Percentiles rank a stretch among this genome's conserved stretches.
Evolutionary conservation across 805 yeast genomes (phyloP).

Genomic region (Zygotorulaspora florentina): DNA sequence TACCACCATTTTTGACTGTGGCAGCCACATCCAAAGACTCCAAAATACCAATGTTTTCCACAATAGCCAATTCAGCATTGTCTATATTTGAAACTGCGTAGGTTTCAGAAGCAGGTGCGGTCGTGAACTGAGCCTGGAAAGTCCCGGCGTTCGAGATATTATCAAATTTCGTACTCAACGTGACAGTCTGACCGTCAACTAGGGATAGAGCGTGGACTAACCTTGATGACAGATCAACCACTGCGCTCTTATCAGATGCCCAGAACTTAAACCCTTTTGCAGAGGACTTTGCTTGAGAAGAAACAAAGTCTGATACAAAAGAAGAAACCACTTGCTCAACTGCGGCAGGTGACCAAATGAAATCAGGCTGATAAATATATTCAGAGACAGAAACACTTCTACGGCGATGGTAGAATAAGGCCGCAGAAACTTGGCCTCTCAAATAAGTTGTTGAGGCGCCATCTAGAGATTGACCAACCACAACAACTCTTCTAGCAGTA

Average conservation of each 20-base stretch:
- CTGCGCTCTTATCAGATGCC: conserved; percentile 61
- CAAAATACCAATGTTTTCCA: conserved; percentile 57
- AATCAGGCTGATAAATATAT: conserved; percentile 47
- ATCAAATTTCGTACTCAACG: conserved; percentile 65
- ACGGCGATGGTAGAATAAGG: conserved; percentile 49
- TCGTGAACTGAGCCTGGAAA: conserved; percentile 61
- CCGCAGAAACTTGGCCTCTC: conserved; percentile 68
- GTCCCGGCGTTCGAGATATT: conserved; percentile 69
- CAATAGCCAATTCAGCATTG: conserved; percentile 58
- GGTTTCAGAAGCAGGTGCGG: conserved; percentile 27
- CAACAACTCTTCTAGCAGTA: conserved; percentile 56
- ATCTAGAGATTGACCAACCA: conserved; percentile 54
- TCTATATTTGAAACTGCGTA: conserved; percentile 39
- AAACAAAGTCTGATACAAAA: conserved; percentile 29
- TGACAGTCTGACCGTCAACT: conserved; percentile 48
- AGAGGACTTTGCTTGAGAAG: conserved; percentile 20
- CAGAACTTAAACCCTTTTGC: conserved; percentile 48
- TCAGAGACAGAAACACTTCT: conserved; percentile 44
- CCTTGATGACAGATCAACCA: conserved; percentile 54
- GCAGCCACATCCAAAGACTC: conserved; percentile 57
- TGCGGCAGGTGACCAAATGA: conserved; percentile 54
- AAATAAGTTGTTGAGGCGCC: conserved; percentile 42
- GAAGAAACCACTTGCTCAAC: conserved; percentile 46
- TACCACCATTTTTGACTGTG: conserved; percentile 53
- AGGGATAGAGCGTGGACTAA: conserved; percentile 68